Evolutionary conservation across 441 rosid genomes (phyloP), one percentile per base, ranked within the genome.

Genomic region (Pelargonium fulgidum): DNA sequence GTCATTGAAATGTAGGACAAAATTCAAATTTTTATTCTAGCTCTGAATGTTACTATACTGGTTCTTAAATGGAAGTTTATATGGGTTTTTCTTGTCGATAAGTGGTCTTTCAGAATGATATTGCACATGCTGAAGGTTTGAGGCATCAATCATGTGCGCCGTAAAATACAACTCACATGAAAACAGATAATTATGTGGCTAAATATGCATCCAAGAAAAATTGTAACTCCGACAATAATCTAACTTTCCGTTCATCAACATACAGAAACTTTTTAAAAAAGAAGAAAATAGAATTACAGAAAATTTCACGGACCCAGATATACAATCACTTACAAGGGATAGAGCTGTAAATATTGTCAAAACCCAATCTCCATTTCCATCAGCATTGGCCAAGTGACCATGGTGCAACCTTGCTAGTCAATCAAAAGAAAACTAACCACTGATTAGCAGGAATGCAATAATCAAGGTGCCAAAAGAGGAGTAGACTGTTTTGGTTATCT

Each of bases 291-390:
- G 48, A 41, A 48, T 11, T n/a, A 47, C 16, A 54, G 24, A 20
- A 13, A 72, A 48, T 65, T 33, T 9, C 29, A 73, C 36, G 9
- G 45, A 12, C 36, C 24, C 76, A 67, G 74, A 68, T 33, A 50
- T 50, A 64, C 48, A 2, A 62, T 70, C 68, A 82, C 97, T 89
- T 82, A 92, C 99, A 71, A 89, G 98, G 69, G 97, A 89, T 68
- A 94, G 79, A 42, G 98, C 92, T 20, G 92, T 82, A 79, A 86
- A 89, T 73, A 92, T 89, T 17, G 99, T 95, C 77, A 95, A 81
- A 78, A 92, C 97, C 98, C 98, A 95, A 81, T 95, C 98, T n/a
- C 92, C 97, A 16, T 95, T 95, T 70, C 99, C 99, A 84, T 90
- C 99, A 68, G 98, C 98, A 74, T 95, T 86, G 64, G 87, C 58